A percentile compares a stretch with the other conserved stretches of the same genome.
Conservation (phyloP, 2,329 filamentous ascomycete species). For the Fusarium globosum region DNA sequence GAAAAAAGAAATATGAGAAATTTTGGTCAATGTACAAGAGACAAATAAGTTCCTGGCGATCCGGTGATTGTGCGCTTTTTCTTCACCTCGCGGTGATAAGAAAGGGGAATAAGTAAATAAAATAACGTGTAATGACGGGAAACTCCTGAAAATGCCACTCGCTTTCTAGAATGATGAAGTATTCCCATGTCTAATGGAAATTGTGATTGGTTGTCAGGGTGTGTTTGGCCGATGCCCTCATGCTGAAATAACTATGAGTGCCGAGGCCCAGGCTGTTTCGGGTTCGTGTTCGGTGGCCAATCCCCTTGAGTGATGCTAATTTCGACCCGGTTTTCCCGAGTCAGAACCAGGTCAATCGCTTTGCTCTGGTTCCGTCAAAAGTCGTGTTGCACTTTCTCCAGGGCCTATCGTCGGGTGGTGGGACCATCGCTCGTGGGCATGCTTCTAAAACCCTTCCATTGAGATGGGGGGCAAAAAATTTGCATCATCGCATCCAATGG, state of each 20-base stretch:
- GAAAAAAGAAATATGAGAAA: slow-evolving; percentile 10
- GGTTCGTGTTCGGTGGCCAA: slow-evolving; percentile 31
- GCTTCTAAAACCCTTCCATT: slow-evolving; percentile 46
- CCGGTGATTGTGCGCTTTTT: slow-evolving; percentile 29
- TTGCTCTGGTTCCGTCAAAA: slow-evolving; percentile 19
- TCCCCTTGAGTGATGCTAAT: slow-evolving; percentile 1
- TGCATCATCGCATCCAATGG: slow-evolving; percentile 44
- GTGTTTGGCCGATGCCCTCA: slow-evolving; percentile 19
- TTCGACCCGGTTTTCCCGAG: slow-evolving; percentile 25
- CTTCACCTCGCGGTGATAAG: slow-evolving; percentile 31
- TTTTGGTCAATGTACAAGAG: slow-evolving; percentile 27
- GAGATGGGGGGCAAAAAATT: slow-evolving; percentile 42
- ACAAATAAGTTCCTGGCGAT: slow-evolving; percentile 35
- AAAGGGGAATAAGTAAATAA: slow-evolving; percentile 33
- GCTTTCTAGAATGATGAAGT: slow-evolving; percentile 41
- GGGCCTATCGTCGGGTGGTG: slow-evolving; percentile 35
- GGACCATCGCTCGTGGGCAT: slow-evolving; percentile 26
- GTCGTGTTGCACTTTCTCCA: slow-evolving; percentile 13
- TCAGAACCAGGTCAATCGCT: slow-evolving; percentile 30
- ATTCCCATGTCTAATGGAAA: slow-evolving; percentile 37
- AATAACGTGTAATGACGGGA: slow-evolving; percentile 29
- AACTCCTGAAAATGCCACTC: slow-evolving; percentile 43
- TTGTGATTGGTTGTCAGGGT: slow-evolving; percentile 27
- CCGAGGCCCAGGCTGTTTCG: slow-evolving; percentile 30
- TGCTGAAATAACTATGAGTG: slow-evolving; percentile 10